Evolutionary conservation across 805 yeast species (phyloP), one percentile per base, ranked within the genome.

Genomic region (Danielozyma ontarioensis): DNA sequence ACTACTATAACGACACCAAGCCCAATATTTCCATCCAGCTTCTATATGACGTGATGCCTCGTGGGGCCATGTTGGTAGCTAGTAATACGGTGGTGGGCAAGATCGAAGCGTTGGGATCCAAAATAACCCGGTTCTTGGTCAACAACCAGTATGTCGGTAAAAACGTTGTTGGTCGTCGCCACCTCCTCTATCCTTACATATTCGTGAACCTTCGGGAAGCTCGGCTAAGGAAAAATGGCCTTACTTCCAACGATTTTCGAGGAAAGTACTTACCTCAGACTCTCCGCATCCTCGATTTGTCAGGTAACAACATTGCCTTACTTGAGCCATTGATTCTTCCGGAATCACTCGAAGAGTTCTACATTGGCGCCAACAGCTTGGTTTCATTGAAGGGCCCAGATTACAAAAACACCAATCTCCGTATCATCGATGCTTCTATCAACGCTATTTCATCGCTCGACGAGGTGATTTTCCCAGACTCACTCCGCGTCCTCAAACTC

Each of bases 331-430:
- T 50, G 7, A 25, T 28, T 4, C n/a, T 42, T 3, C 48, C 53
- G 3, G 30, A 31, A 1, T 26, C 42, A 6, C 24, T 50, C 5
- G 37, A 42, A 23, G 29, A 28, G 25, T 22, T 50, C 7, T 17
- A 29, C 3, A 12, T 50, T 1, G 31, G 41, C 7, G 48, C 52
- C 17, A 50, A 49, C 31, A 33, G 33, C 23, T 31, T 47, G 25
- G 26, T 29, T 14, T 21, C 31, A 26, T 25, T 47, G 21, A 29
- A 34, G 3, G 46, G 48, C 4, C 40, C 44, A n/a, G 28, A 46
- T 25, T 40, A 22, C 17, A 12, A 17, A 3, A 24, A 28, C 15
- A 15, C 26, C n/a, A 29, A 34, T n/a, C 33, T 47, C 25, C 27
- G 25, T 4, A 18, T 26, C 3, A 17, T 47, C 8, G 50, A 47